phyloP scores from a whole-genome alignment of 192 early-diverging fungal species.

The Geranomyces michiganensis region DNA sequence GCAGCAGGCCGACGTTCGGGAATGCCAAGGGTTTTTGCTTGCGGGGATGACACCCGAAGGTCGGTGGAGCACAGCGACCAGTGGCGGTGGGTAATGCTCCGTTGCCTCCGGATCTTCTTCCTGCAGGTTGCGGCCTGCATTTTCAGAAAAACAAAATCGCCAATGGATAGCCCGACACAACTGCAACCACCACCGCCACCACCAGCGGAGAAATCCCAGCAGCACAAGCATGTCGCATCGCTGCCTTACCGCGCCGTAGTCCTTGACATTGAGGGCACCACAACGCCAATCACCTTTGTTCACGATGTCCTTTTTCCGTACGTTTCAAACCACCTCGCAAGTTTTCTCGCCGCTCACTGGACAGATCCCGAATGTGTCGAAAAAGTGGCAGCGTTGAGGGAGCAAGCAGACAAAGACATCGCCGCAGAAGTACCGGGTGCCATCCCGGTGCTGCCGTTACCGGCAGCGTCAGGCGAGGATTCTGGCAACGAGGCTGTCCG shows the following conservation, averaged over 20 bases:
- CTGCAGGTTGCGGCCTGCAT: no score
- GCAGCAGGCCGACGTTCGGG: no score
- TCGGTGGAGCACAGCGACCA: no score
- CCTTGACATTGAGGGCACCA: constrained; percentile 95
- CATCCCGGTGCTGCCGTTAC: constrained; percentile 23
- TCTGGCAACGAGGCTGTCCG: constrained; percentile 34
- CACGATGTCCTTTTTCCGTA: constrained; percentile 94
- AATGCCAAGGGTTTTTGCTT: no score
- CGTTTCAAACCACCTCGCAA: constrained; percentile 59
- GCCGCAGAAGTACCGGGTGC: constrained; percentile 7
- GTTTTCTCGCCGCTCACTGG: constrained; percentile 72
- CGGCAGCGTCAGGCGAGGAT: constrained; percentile 36
- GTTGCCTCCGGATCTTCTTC: no score
- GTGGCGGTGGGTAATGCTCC: no score
- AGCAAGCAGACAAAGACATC: constrained; percentile 38
- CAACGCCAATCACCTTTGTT: constrained; percentile 94
- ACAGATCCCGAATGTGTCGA: constrained; percentile 40
- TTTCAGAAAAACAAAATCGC: no score
- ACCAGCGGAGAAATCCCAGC: no score
- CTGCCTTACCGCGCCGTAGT: constrained; percentile 61
- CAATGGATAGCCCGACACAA: no score
- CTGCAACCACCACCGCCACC: no score
- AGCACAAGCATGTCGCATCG: no score
- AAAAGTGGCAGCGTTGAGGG: constrained; percentile 55
- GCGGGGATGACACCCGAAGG: no score